Conservation (phyloP, 257 asterid species). For the Primulina huaijiensis region DNA sequence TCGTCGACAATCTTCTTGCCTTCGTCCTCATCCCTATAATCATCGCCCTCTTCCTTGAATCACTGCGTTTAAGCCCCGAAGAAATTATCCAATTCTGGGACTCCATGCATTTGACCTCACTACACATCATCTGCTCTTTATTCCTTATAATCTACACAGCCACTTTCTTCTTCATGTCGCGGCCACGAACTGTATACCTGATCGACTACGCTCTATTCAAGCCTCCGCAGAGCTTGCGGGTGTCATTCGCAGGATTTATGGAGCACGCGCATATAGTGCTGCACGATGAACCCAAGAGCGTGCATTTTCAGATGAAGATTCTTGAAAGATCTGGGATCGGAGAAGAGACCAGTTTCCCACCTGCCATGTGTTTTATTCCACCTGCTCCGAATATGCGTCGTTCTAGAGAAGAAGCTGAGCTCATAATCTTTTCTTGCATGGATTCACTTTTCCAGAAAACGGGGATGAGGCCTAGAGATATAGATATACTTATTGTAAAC, state of each 20-base stretch:
- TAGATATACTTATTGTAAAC: constrained; percentile 30
- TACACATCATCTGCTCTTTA: constrained; percentile 15
- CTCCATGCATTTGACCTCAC: constrained; percentile 17
- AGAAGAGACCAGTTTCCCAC: constrained; percentile 30
- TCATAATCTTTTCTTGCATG: constrained; percentile 30
- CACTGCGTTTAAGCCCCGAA: constrained; percentile 26
- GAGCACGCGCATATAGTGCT: constrained; percentile 21
- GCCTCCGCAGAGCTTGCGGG: constrained; percentile 22
- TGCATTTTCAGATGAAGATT: constrained; percentile 29
- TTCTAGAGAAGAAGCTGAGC: constrained; percentile 27
- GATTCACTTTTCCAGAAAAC: constrained; percentile 29
- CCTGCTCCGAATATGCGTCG: constrained; percentile 9
- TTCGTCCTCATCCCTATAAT: constrained; percentile 35
- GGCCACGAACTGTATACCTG: constrained; percentile 23
- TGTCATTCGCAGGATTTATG: constrained; percentile 24
- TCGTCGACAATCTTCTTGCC: constrained; percentile 39
- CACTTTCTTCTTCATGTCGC: constrained; percentile 23
- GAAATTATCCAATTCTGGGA: constrained; percentile 17
- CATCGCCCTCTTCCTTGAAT: constrained; percentile 24
- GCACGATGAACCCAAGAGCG: constrained; percentile 20
- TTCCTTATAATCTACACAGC: constrained; percentile 21
- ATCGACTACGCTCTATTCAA: constrained; percentile 30
- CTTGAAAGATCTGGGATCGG: constrained; percentile 33
- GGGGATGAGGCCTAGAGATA: constrained; percentile 17
- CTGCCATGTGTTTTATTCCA: constrained; percentile 24